Percentiles rank a stretch among this genome's conserved stretches.
Evolutionary conservation across 139 green algal species (phyloP).

Genomic region (Spirogloea muscicola): DNA sequence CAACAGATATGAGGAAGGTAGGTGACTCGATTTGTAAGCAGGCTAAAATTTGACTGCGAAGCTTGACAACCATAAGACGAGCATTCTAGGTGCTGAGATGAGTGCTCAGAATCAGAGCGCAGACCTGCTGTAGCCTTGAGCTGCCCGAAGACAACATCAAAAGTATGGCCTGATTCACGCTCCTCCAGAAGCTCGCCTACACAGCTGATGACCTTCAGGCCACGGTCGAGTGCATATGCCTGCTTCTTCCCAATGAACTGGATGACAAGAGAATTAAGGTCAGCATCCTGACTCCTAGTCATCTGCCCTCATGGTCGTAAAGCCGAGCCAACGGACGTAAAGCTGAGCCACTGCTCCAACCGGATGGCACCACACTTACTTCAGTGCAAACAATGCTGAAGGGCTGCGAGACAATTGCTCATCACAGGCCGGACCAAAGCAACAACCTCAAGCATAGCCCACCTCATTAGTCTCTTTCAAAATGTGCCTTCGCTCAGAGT

Average conservation of each 20-base stretch:
- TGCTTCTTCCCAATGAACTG: conserved; percentile 79
- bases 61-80: too few species aligned
- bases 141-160: conserved; percentile 49
- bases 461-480: conserved; percentile 66
- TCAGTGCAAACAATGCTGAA: neutral
- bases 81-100: neutral
- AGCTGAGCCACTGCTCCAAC: too few species aligned
- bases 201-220: conserved; percentile 89
- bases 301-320: neutral
- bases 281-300: conserved; percentile 1
- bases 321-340: too few species aligned
- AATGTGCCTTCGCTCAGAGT: conserved; percentile 83
- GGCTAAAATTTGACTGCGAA: too few species aligned
- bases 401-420: too few species aligned
- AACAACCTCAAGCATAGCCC: too few species aligned
- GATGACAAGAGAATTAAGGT: neutral
- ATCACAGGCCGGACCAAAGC: too few species aligned
- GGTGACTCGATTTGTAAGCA: too few species aligned
- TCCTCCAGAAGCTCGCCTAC: conserved; percentile 94
- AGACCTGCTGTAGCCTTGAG: conserved; percentile 47
- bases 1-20: neutral
- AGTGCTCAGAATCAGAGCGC: neutral
- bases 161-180: conserved; percentile 69
- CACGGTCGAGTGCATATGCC: conserved; percentile 75
- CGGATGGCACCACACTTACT: neutral